These are phyloP conservation scores for Saccharomyces jurei DNA, from an alignment of 805 yeast genomes.

Conservation along the genomic window DNA sequence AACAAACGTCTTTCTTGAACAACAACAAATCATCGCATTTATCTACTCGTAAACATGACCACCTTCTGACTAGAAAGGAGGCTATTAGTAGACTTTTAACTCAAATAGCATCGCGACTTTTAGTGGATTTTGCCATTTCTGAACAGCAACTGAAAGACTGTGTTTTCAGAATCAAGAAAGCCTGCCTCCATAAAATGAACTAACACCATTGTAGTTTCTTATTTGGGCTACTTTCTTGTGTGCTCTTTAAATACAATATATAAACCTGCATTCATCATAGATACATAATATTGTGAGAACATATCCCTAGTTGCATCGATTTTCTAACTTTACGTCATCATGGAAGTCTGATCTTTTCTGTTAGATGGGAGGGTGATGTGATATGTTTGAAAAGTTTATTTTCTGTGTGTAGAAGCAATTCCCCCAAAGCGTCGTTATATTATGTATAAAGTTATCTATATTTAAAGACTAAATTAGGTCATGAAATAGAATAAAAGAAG, in stretches of 20 bases:
- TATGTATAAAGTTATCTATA: not conserved
- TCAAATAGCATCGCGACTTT: constrained; percentile 1
- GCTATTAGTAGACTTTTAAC: not conserved
- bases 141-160: constrained; percentile 8
- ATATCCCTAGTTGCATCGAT: not conserved
- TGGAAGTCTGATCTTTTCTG: not conserved
- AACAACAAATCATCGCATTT: not conserved
- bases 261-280: not conserved
- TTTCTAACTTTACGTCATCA: not conserved
- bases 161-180: constrained; percentile 8
- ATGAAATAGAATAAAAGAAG: not conserved
- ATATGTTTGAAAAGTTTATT: not conserved
- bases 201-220: not conserved
- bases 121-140: constrained; percentile 13
- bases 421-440: not conserved
- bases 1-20: not conserved
- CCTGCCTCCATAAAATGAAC: constrained; percentile 1
- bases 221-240: not conserved
- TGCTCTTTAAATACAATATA: not conserved
- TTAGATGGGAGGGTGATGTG: not conserved
- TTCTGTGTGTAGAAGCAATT: not conserved
- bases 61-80: not conserved
- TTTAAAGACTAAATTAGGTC: not conserved
- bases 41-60: not conserved
- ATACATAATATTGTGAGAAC: not conserved